Conservation (phyloP, 1,284 basidiomycete genomes). For the Fomitopsis schrenkii region DNA sequence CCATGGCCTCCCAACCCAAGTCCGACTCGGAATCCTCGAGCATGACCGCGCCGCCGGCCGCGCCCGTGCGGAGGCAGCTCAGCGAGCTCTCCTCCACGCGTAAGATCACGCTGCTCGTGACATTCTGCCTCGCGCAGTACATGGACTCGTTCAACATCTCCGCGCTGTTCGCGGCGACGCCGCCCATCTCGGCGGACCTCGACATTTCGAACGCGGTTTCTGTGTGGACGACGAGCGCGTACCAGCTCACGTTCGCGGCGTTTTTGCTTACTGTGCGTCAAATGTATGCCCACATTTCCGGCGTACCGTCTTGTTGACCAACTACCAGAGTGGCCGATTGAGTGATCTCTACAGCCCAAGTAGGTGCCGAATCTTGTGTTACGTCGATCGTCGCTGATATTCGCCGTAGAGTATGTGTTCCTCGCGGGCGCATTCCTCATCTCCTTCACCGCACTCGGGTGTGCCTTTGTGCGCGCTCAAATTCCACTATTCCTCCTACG, state of each 20-base stretch:
- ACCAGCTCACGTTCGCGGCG: constrained; percentile 39
- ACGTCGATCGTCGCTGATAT: background rate
- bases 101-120: constrained; percentile 11
- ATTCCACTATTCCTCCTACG: constrained; percentile 5
- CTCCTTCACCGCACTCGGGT: background rate
- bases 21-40: background rate
- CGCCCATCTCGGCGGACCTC: constrained; percentile 20
- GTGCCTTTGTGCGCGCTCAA: constrained; percentile 2
- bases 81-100: background rate
- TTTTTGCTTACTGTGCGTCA: constrained; percentile 36
- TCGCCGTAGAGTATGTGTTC: constrained; percentile 4
- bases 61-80: background rate
- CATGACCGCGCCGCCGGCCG: background rate
- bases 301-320: background rate
- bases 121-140: constrained; percentile 23
- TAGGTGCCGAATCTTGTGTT: constrained; percentile 4
- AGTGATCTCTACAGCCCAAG: constrained; percentile 25
- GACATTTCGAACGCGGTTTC: constrained; percentile 22
- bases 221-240: constrained; percentile 37
- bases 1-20: background rate
- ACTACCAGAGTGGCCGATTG: constrained; percentile 20
- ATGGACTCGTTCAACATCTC: constrained; percentile 23
- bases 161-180: constrained; percentile 24
- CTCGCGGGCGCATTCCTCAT: background rate
- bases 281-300: background rate